Evolutionary conservation across 306 rosid genomes (phyloP).

Genomic region (Acmispon strigosus): DNA sequence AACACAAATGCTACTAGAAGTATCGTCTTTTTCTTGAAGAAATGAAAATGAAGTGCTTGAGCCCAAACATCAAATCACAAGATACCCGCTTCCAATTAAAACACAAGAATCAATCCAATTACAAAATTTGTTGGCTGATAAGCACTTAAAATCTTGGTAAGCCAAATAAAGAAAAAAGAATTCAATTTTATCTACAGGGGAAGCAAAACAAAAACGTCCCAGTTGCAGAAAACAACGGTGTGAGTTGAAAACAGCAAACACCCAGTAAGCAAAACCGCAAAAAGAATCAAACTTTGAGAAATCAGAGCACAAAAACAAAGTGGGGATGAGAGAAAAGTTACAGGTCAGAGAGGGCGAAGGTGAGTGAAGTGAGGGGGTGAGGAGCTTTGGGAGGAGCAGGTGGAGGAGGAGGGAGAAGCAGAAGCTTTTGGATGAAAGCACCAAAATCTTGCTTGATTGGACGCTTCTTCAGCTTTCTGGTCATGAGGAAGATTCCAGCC

Average conservation of each 20-base stretch:
- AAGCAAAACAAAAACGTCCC: background rate
- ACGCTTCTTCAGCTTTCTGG: conserved; percentile 64
- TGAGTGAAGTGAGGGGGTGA: conserved; percentile 71
- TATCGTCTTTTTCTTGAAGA: too few relatives aligned
- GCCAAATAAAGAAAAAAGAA: too few relatives aligned
- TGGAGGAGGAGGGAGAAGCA: conserved; percentile 74
- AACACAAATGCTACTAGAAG: too few relatives aligned
- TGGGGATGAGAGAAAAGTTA: background rate
- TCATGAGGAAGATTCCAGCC: conserved; percentile 65
- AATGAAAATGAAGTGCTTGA: too few relatives aligned
- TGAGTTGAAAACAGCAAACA: background rate
- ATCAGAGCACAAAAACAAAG: background rate
- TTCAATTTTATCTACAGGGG: background rate
- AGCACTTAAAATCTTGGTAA: too few relatives aligned
- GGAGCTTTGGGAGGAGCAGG: conserved; percentile 98
- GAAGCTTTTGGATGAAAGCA: conserved; percentile 60
- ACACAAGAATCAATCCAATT: too few relatives aligned
- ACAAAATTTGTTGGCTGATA: too few relatives aligned
- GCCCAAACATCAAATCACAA: too few relatives aligned
- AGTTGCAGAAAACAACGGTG: background rate
- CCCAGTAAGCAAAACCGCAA: background rate
- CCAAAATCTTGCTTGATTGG: conserved; percentile 59
- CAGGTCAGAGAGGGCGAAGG: conserved; percentile 84
- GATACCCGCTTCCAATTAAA: too few relatives aligned
- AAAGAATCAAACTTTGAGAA: background rate